Evolutionary conservation across 352 stramenopile species (phyloP).

Genomic region (Globisporangium radiosum): DNA sequence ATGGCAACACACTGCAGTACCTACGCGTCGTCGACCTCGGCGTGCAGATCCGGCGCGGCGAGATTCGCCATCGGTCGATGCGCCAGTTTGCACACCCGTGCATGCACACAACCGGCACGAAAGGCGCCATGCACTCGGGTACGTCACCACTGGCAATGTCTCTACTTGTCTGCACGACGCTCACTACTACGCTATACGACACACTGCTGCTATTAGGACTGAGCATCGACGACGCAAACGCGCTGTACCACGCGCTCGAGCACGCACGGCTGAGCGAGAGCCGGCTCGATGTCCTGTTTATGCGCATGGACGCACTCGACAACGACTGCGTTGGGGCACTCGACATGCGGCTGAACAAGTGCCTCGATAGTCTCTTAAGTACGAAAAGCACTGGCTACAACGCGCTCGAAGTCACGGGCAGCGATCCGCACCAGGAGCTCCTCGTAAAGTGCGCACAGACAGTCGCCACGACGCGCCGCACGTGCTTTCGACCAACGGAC

Average conservation of each 20-base stretch:
- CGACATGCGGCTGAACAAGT: slow-evolving; percentile 43
- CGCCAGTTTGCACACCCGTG: slow-evolving; percentile 29
- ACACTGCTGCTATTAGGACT: slow-evolving; percentile 24
- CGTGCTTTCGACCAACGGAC: slow-evolving; percentile 31
- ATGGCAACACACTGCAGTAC: slow-evolving; percentile 27
- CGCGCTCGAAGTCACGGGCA: slow-evolving; percentile 41
- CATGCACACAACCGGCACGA: slow-evolving; percentile 58
- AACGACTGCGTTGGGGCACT: slow-evolving; percentile 40
- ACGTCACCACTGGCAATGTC: background rate
- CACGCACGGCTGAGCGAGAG: slow-evolving; percentile 28
- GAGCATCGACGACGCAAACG: slow-evolving; percentile 73
- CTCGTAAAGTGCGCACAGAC: slow-evolving; percentile 13
- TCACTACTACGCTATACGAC: too few species aligned
- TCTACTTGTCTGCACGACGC: too few species aligned
- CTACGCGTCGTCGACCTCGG: slow-evolving; percentile 56
- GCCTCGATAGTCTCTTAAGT: slow-evolving; percentile 31
- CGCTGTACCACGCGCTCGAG: slow-evolving; percentile 43
- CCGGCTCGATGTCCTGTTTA: slow-evolving; percentile 39
- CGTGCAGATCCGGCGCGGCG: slow-evolving; percentile 65
- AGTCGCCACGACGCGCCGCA: slow-evolving; percentile 16
- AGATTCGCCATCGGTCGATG: slow-evolving; percentile 49
- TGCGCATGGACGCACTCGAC: slow-evolving; percentile 57
- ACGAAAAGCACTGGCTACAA: slow-evolving; percentile 37
- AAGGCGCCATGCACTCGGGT: slow-evolving; percentile 53
- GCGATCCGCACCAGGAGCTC: slow-evolving; percentile 50